Evolutionary conservation across 1,284 basidiomycete species (phyloP), one percentile per base, ranked within the genome.

Genomic region (Cutaneotrichosporon sp.): DNA sequence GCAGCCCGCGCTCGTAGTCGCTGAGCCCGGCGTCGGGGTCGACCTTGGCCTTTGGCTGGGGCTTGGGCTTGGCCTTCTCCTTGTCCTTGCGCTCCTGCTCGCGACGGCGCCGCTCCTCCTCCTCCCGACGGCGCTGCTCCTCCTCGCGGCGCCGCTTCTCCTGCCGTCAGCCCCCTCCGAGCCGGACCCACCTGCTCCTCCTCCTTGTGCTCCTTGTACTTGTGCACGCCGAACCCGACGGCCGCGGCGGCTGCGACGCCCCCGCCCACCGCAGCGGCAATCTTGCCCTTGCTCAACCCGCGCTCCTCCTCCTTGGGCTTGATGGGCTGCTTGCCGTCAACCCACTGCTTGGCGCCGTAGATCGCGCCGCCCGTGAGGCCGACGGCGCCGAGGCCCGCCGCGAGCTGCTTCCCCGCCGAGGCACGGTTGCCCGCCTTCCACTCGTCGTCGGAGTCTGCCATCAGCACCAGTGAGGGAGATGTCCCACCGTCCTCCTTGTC

Each of bases 221-320:
- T 58, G 45, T 46, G 45, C 52, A 20, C 45, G 24, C 22, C 52
- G 22, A 24, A 51, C 3, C 36, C 57, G 33, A 42, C 52, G 3
- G 34, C 58, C 2, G 58, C 58, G 33, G 52, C 52, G 8, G 34
- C 52, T 3, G 52, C 58, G 18, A 54, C 14, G 20, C 52, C 50
- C 7, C 16, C 60, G n/a, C 18, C 55, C 10, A 38, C 49, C 2
- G 31, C 60, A 8, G 49, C 55, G n/a, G 50, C 51, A 11, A 56
- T 60, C 59, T 60, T 56, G 27, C 56, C 56, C 25, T 57, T 62
- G 20, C 55, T 58, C 55, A 55, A 62, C 43, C 56, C 56, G 4
- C 53, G 29, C 24, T n/a, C 16, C 34, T 34, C 27, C 33, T 29
- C 9, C 25, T 29, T 4, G 14, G 14, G 36, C 36, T 6, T 14